Evolutionary conservation across 495 filamentous ascomycete species (phyloP).

Genomic region (Tetracladium setigerum): DNA sequence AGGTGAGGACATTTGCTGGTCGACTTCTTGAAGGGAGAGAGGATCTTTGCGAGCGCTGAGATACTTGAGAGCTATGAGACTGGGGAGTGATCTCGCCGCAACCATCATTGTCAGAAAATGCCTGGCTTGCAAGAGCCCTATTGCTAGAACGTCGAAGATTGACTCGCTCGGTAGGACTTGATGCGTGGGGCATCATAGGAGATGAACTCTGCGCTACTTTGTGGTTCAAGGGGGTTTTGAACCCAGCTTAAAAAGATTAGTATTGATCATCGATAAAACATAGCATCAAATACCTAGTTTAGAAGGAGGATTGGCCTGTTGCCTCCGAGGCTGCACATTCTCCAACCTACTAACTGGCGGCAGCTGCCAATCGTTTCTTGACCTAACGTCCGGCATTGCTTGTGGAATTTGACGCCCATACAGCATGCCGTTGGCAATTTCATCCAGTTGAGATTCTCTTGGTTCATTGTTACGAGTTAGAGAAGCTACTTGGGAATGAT

Average conservation of each 20-base stretch:
- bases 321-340: conserved; percentile 22
- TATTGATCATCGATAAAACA: neutral
- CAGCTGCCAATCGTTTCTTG: neutral
- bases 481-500: neutral
- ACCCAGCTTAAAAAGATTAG: conserved; percentile 15
- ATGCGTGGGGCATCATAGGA: conserved; percentile 22
- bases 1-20: conserved; percentile 3
- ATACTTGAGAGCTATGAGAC: neutral
- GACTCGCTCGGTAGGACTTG: conserved; percentile 33
- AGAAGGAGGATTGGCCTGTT: conserved; percentile 25
- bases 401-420: conserved; percentile 4
- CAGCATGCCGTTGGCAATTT: conserved; percentile 13
- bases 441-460: neutral
- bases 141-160: conserved; percentile 22
- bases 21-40: no score
- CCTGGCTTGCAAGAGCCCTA: neutral
- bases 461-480: no score
- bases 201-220: conserved; percentile 24
- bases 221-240: conserved; percentile 14
- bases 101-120: neutral
- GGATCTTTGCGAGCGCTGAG: neutral
- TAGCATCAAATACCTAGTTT: conserved; percentile 20
- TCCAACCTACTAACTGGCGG: conserved; percentile 11
- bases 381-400: neutral
- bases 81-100: neutral